phyloP scores from a whole-genome alignment of 257 asterid species.

The Rauvolfia tetraphylla region DNA sequence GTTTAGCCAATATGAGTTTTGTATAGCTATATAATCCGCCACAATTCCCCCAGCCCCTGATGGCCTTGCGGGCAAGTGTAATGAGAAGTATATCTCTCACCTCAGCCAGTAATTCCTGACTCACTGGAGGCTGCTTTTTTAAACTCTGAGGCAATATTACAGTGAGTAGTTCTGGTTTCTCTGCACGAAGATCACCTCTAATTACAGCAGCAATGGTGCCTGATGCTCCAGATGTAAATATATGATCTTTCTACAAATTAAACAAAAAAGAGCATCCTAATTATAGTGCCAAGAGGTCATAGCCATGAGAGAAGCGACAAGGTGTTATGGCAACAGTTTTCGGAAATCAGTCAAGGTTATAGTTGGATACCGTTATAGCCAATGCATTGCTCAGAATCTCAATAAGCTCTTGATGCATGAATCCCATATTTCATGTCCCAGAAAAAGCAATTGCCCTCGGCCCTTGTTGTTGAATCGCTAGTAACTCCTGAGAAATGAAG shows the following conservation, averaged over 20 bases:
- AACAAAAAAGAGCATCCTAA: conserved; percentile 2
- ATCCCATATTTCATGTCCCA: conserved; percentile 98
- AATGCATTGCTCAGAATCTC: conserved; percentile 97
- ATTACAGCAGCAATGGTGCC: conserved; percentile 99
- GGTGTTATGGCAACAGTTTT: neutral
- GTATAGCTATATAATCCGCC: neutral
- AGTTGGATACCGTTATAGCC: conserved; percentile 74
- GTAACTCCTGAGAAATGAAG: conserved; percentile 61
- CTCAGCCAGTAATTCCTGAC: conserved; percentile 88
- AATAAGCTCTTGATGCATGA: conserved; percentile 98
- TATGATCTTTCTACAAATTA: conserved; percentile 76
- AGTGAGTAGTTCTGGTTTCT: conserved; percentile 85
- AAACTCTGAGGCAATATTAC: conserved; percentile 96
- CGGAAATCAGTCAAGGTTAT: neutral
- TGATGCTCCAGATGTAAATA: conserved; percentile 96
- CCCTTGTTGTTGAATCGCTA: conserved; percentile 99
- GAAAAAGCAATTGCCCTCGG: conserved; percentile 90
- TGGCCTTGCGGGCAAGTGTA: neutral
- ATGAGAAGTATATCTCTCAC: conserved; percentile 35
- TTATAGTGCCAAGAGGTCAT: conserved; percentile 6
- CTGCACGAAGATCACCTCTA: conserved; percentile 99
- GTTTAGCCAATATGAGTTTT: neutral
- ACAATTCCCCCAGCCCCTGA: neutral
- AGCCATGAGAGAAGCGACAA: conserved; percentile 5
- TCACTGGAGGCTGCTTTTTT: conserved; percentile 89